phyloP scores from a whole-genome alignment of 2,329 filamentous ascomycete genomes.

The Epichloe coenophiala region DNA sequence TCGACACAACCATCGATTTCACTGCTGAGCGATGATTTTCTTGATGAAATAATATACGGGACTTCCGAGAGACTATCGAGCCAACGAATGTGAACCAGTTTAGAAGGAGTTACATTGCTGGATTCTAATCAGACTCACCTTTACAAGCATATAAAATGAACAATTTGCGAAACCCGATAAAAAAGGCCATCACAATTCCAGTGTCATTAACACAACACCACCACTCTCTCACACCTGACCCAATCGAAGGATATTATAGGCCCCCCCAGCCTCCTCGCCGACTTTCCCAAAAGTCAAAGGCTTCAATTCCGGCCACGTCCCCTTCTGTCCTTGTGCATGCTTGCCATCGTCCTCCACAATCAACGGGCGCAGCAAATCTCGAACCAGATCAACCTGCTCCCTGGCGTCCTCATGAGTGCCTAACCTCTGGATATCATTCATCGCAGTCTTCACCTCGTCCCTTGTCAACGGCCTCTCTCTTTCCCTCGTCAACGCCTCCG shows the following conservation, averaged over 20 bases:
- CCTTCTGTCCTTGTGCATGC: background rate
- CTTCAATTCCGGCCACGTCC: constrained; percentile 7
- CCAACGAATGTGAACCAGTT: background rate
- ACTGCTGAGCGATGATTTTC: background rate
- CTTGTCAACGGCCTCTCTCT: constrained; percentile 15
- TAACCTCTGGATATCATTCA: constrained; percentile 14
- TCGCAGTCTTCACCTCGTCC: constrained; percentile 13
- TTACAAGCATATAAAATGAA: background rate
- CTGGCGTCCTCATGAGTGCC: constrained; percentile 9
- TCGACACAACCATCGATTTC: too few species aligned
- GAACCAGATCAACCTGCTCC: constrained; percentile 13
- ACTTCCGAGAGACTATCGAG: background rate
- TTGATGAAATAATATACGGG: background rate
- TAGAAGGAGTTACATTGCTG: background rate
- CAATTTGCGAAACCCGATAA: too few species aligned
- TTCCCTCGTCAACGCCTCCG: constrained; percentile 14
- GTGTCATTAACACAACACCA: background rate
- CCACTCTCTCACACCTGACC: background rate
- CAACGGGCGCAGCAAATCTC: constrained; percentile 13
- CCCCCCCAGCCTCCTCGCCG: background rate
- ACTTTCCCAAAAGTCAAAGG: constrained; percentile 11
- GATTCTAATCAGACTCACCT: background rate
- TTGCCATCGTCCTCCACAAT: constrained; percentile 1
- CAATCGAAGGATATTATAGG: constrained; percentile 7
- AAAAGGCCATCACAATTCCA: background rate